phyloP scores from a whole-genome alignment of 345 rosid species.

The Salix suchowensis region DNA sequence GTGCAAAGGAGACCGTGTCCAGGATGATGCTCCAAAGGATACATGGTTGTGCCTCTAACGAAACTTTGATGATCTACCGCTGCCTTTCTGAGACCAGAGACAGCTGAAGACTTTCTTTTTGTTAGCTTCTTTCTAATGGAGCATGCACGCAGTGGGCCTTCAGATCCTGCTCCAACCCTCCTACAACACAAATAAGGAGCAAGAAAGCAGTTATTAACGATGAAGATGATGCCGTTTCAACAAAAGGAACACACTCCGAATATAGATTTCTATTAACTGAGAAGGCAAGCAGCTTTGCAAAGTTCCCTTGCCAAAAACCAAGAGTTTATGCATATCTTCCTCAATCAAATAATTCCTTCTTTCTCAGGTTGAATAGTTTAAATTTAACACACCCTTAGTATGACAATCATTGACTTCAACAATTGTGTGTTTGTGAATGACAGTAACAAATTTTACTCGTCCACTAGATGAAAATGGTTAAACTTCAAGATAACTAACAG shows the following conservation, averaged over 20 bases:
- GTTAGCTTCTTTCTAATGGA: conserved; percentile 42
- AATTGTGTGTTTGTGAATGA: neutral
- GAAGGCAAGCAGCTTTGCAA: neutral
- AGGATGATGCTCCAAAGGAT: conserved; percentile 62
- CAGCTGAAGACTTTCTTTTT: conserved; percentile 27
- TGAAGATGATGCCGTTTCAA: neutral
- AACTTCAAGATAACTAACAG: neutral
- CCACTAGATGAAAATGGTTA: neutral
- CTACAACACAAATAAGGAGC: conserved; percentile 24
- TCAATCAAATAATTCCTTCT: neutral
- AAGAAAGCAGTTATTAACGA: neutral
- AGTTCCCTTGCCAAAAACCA: neutral
- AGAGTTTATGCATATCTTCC: neutral
- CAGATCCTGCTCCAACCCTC: conserved; percentile 73
- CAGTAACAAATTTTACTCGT: neutral
- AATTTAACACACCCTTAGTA: neutral
- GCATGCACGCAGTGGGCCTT: conserved; percentile 51
- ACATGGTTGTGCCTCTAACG: conserved; percentile 52
- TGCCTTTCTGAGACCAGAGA: conserved; percentile 42
- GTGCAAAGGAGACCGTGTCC: conserved; percentile 71
- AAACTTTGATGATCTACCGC: conserved; percentile 50
- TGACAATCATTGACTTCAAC: neutral
- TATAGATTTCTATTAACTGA: neutral
- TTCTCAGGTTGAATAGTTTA: neutral
- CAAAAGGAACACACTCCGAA: neutral